A percentile compares a stretch with the other conserved stretches of the same genome.
These are phyloP conservation scores for Geosmithia putterillii DNA, from an alignment of 2,329 filamentous ascomycete species.

Conservation along the genomic window DNA sequence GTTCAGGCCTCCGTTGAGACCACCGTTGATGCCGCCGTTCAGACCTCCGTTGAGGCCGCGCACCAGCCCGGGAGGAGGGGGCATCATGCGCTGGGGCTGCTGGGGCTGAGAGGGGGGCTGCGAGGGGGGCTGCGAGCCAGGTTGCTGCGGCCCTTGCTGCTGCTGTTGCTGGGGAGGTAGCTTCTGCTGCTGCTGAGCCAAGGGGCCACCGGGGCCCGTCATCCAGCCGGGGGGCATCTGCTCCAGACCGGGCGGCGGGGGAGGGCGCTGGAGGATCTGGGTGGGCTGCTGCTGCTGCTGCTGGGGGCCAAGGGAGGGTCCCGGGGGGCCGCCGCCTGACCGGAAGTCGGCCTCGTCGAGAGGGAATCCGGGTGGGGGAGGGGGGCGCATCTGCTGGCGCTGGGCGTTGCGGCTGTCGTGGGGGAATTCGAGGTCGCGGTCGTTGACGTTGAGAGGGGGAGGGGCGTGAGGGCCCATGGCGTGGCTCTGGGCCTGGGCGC, in stretches of 20 bases:
- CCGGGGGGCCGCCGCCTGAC: too few relatives aligned
- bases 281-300: conserved; percentile 34
- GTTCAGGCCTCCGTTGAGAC: conserved; percentile 15
- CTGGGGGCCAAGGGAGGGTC: too few relatives aligned
- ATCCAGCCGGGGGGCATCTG: conserved; percentile 46
- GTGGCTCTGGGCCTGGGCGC: conserved; percentile 12
- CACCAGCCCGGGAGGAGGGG: conserved; percentile 46
- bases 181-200: conserved; percentile 19
- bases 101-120: too few relatives aligned
- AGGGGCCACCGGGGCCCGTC: conserved; percentile 15
- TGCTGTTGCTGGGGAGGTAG: conserved; percentile 20
- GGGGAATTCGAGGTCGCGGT: conserved; percentile 34
- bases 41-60: conserved; percentile 14
- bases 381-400: conserved; percentile 30
- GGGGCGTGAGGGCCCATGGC: conserved; percentile 19
- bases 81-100: conserved; percentile 23
- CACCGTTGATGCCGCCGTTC: conserved; percentile 25
- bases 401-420: conserved; percentile 19
- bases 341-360: conserved; percentile 38
- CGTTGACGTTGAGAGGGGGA: conserved; percentile 30
- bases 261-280: conserved; percentile 53
- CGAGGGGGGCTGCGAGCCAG: too few relatives aligned
- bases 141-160: conserved; percentile 8
- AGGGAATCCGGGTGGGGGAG: conserved; percentile 34
- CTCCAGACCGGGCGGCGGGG: conserved; percentile 46